Percentiles rank a stretch among this genome's conserved stretches.
Evolutionary conservation across 2,329 filamentous ascomycete genomes (phyloP).

Genomic region (Knufia fluminis): DNA sequence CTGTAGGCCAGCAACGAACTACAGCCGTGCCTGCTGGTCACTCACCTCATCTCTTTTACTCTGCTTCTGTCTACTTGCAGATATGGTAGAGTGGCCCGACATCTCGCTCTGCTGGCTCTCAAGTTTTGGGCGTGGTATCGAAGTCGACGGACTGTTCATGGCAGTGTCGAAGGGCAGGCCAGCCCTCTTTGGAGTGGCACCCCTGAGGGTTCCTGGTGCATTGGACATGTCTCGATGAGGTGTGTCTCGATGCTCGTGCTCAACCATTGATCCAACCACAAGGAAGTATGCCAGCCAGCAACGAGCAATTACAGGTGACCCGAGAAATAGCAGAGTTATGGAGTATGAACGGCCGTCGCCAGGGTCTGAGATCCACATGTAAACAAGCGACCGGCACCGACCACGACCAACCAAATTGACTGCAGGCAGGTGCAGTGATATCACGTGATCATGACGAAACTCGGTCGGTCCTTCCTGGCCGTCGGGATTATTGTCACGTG

Average conservation of each 20-base stretch:
- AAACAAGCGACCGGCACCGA: neutral
- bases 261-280: neutral
- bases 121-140: constrained; percentile 53
- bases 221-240: constrained; percentile 18
- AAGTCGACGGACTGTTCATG: constrained; percentile 43
- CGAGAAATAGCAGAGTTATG: neutral
- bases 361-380: neutral
- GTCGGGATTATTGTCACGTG: no score
- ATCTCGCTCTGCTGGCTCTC: constrained; percentile 46
- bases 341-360: no score
- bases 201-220: constrained; percentile 45
- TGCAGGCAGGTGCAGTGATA: no score
- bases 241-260: neutral
- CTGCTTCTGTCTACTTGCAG: constrained; percentile 91
- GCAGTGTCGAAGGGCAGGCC: constrained; percentile 41
- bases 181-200: constrained; percentile 46
- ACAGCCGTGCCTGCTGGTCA: no score
- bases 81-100: constrained; percentile 58
- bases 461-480: no score
- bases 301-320: no score
- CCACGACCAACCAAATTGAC: no score
- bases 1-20: constrained; percentile 3
- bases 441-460: no score
- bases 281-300: neutral
- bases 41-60: constrained; percentile 95